phyloP scores from a whole-genome alignment of 2,329 filamentous ascomycete species.

The Periconia sp. region DNA sequence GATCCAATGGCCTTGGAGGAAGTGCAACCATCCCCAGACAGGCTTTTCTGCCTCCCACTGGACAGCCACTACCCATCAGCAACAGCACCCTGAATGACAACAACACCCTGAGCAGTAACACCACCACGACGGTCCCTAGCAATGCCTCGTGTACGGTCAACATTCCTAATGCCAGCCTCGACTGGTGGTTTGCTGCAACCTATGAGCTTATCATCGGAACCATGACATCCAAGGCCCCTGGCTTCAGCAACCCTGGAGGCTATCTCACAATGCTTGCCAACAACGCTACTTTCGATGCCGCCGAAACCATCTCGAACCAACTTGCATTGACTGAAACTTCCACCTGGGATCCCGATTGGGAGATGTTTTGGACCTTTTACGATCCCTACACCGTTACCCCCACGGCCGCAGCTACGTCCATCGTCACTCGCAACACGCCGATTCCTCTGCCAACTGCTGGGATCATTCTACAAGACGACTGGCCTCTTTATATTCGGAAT shows the following conservation, averaged over 20 bases:
- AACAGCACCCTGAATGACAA: constrained; percentile 12
- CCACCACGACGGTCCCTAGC: neutral
- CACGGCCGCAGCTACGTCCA: constrained; percentile 31
- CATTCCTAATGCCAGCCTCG: constrained; percentile 33
- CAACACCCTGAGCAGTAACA: neutral
- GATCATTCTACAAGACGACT: constrained; percentile 20
- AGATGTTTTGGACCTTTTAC: constrained; percentile 23
- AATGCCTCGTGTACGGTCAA: constrained; percentile 36
- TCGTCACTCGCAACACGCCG: constrained; percentile 27
- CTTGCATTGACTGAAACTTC: constrained; percentile 21
- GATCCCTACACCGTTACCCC: constrained; percentile 30
- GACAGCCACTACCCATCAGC: neutral
- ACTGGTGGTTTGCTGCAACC: constrained; percentile 37
- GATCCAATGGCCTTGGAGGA: neutral
- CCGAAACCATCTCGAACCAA: constrained; percentile 24
- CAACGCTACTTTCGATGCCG: constrained; percentile 28
- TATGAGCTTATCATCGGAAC: constrained; percentile 24
- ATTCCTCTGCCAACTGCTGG: constrained; percentile 23
- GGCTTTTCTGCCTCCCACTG: neutral
- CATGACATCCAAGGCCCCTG: constrained; percentile 17
- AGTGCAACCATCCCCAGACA: constrained; percentile 5
- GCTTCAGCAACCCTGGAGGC: constrained; percentile 16
- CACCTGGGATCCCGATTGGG: constrained; percentile 23
- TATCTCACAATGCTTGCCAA: constrained; percentile 23
- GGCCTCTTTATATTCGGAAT: constrained; percentile 16